A percentile compares a stretch with the other conserved stretches of the same genome.
Conservation (phyloP, 306 rosid species). For the Quercus alba region DNA sequence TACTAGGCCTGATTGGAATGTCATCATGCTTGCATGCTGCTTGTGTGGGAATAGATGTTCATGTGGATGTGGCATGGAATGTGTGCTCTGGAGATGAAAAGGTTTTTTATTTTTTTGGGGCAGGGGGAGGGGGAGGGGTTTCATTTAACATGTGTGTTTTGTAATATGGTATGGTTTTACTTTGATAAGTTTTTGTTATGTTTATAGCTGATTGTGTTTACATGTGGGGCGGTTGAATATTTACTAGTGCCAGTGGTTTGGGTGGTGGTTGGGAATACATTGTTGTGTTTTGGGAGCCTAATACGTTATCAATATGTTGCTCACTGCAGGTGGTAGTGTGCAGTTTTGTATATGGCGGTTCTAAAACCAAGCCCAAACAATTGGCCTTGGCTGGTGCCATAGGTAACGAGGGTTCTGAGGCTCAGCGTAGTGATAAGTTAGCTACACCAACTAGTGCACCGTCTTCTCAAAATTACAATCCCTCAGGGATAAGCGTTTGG, state of each 20-base stretch:
- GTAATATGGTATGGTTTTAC: background rate
- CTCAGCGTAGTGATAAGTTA: slow-evolving; percentile 48
- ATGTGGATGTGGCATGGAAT: background rate
- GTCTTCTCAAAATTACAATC: slow-evolving; percentile 51
- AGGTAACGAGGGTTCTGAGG: slow-evolving; percentile 41
- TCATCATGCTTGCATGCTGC: background rate
- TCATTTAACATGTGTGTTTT: background rate
- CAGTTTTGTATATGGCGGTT: slow-evolving; percentile 73
- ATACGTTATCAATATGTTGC: background rate
- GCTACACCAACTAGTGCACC: slow-evolving; percentile 50
- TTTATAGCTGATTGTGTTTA: background rate
- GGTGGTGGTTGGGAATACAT: background rate
- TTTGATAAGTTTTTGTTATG: background rate
- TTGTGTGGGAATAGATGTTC: background rate
- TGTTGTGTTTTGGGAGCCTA: background rate
- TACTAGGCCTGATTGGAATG: background rate
- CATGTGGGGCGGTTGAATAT: background rate
- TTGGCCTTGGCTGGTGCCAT: slow-evolving; percentile 28
- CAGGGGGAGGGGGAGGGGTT: background rate
- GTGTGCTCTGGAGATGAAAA: background rate
- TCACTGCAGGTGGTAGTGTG: slow-evolving; percentile 79
- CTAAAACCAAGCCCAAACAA: slow-evolving; percentile 63
- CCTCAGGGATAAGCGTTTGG: slow-evolving; percentile 57
- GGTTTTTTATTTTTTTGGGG: background rate
- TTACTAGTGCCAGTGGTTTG: too few relatives aligned